A percentile compares a stretch with the other conserved stretches of the same genome.
phyloP scores from a whole-genome alignment of 495 filamentous ascomycete species.

The Penicillium pulvis region DNA sequence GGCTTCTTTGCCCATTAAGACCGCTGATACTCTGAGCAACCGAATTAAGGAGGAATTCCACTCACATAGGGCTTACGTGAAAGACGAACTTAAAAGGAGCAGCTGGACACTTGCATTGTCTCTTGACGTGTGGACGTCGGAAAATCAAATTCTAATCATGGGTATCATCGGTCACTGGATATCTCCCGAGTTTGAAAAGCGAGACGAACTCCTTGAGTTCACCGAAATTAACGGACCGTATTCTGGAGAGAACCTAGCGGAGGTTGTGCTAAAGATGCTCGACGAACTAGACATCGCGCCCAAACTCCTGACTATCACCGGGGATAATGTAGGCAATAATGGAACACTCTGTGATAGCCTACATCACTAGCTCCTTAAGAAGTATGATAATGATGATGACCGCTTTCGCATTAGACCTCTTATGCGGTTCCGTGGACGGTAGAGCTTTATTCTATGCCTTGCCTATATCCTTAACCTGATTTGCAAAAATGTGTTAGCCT shows the following conservation, averaged over 20 bases:
- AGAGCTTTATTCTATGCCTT: constrained; percentile 17
- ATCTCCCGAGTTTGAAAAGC: constrained; percentile 14
- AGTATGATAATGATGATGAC: constrained; percentile 16
- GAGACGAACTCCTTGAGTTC: constrained; percentile 15
- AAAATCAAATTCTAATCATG: constrained; percentile 19
- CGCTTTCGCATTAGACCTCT: constrained; percentile 16
- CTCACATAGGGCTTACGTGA: constrained; percentile 11
- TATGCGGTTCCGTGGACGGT: constrained; percentile 17
- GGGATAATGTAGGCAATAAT: constrained; percentile 33
- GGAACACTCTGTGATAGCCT: constrained; percentile 20
- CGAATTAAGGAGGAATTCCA: constrained; percentile 19
- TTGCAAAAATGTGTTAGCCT: constrained; percentile 14
- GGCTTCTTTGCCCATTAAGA: constrained; percentile 13
- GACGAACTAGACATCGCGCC: constrained; percentile 33
- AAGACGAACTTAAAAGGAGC: constrained; percentile 17
- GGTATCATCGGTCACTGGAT: constrained; percentile 20
- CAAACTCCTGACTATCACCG: constrained; percentile 60
- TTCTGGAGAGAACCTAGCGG: constrained; percentile 18
- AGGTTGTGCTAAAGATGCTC: constrained; percentile 10
- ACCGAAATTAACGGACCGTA: constrained; percentile 16
- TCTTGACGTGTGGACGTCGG: constrained; percentile 20
- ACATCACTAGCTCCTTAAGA: constrained; percentile 15
- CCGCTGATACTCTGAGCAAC: constrained; percentile 15
- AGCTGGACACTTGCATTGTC: constrained; percentile 19
- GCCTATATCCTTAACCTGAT: constrained; percentile 17